A percentile compares a stretch with the other conserved stretches of the same genome.
phyloP scores from a whole-genome alignment of 768 basidiomycete species.

The Sarcodon sp. region DNA sequence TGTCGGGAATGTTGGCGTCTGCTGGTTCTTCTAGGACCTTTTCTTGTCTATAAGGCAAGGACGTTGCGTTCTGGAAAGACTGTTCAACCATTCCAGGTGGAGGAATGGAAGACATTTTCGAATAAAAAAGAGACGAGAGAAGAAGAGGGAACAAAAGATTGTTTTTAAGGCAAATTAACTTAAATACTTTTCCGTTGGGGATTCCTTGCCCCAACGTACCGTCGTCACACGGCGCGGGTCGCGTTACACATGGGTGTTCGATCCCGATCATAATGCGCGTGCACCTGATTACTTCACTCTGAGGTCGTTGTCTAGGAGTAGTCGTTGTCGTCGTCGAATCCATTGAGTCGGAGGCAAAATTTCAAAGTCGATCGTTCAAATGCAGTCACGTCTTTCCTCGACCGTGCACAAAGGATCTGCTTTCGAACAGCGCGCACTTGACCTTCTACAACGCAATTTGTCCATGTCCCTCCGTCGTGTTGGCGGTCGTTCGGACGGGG shows the following conservation, averaged over 20 bases:
- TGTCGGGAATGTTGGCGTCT: slow-evolving; percentile 35
- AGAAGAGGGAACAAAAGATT: background rate
- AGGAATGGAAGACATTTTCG: slow-evolving; percentile 17
- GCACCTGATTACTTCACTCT: background rate
- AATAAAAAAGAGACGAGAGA: slow-evolving; percentile 6
- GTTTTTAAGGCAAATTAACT: background rate
- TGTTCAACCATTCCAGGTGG: slow-evolving; percentile 10
- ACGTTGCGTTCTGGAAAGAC: slow-evolving; percentile 10
- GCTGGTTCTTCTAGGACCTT: slow-evolving; percentile 9
- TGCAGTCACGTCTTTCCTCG: slow-evolving; percentile 17
- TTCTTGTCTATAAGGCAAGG: slow-evolving; percentile 8
- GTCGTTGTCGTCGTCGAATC: background rate
- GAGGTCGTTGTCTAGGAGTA: background rate
- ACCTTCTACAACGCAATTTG: slow-evolving; percentile 45
- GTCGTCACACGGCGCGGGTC: no score
- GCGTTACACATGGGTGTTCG: no score
- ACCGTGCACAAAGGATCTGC: slow-evolving; percentile 55
- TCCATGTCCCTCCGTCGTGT: slow-evolving; percentile 74
- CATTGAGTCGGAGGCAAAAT: background rate
- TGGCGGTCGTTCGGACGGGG: slow-evolving; percentile 84
- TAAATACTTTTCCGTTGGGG: background rate
- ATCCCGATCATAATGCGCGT: no score
- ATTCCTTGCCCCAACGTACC: background rate
- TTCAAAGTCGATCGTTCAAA: background rate
- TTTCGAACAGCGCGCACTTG: slow-evolving; percentile 62